These are phyloP conservation scores for Baeospora myosura DNA, from an alignment of 1,284 basidiomycete species.

Conservation along the genomic window DNA sequence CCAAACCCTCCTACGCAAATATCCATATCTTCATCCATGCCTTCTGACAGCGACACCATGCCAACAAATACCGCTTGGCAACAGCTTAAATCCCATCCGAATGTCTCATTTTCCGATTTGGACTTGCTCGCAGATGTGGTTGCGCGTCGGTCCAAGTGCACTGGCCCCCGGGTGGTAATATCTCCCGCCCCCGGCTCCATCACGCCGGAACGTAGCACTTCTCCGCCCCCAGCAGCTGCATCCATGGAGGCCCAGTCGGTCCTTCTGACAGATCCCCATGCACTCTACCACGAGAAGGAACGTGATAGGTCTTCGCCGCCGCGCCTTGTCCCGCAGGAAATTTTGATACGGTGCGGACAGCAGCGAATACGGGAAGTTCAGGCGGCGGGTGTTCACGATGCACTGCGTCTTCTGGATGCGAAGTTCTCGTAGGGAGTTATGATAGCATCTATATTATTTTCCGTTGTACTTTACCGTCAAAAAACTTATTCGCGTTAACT, in stretches of 20 bases:
- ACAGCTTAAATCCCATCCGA: conserved; percentile 82
- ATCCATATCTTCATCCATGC: conserved; percentile 10
- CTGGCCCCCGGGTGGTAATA: conserved; percentile 63
- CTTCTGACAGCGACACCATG: conserved; percentile 46
- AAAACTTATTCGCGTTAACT: neutral
- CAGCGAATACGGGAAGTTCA: conserved; percentile 63
- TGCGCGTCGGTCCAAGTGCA: conserved; percentile 72
- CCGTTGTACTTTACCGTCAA: neutral
- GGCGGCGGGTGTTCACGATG: conserved; percentile 71
- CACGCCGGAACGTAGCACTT: conserved; percentile 35
- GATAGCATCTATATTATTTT: neutral
- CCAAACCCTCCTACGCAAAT: conserved; percentile 12
- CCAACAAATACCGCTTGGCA: conserved; percentile 82
- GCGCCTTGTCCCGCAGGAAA: conserved; percentile 49
- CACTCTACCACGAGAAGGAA: conserved; percentile 41
- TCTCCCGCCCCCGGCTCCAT: conserved; percentile 48
- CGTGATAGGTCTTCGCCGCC: conserved; percentile 37
- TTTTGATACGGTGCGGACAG: conserved; percentile 52
- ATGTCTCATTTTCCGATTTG: conserved; percentile 76
- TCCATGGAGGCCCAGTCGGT: conserved; percentile 25
- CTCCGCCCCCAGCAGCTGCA: too few relatives aligned
- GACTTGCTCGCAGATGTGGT: conserved; percentile 83
- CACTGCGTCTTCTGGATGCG: conserved; percentile 69
- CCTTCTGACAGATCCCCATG: conserved; percentile 46
- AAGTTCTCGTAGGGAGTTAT: conserved; percentile 38